Base-by-base conservation (phyloP, 108 stramenopile genomes). In the Bacterosira constricta region DNA sequence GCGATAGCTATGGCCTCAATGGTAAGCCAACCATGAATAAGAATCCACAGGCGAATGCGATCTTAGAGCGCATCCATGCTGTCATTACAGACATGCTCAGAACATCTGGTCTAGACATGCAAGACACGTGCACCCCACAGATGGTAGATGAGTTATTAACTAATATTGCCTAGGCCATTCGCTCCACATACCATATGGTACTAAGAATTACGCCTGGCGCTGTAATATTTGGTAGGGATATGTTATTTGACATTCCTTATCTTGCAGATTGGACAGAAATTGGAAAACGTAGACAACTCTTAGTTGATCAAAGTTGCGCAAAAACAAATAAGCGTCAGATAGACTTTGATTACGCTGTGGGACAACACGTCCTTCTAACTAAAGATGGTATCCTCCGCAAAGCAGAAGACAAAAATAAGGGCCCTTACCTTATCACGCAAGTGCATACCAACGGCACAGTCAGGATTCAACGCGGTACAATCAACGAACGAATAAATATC, bases 361-460 rank as follows among this genome's bases (percentile, higher is more conserved):
- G 78, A 17, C 15, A 73, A 2, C 57, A 79, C 53, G 69, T 66
- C 20, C 45, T 72, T 12, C 17, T 72, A 21, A 36, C 30, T 45
- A 67, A n/a, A n/a, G n/a, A n/a, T n/a, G n/a, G n/a, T n/a, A n/a
- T n/a, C n/a, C n/a, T n/a, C n/a, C n/a, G n/a, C n/a, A n/a, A n/a
- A n/a, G n/a, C n/a, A n/a, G n/a, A n/a, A n/a, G n/a, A n/a, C n/a
- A n/a, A n/a, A n/a, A n/a, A n/a, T n/a, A n/a, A n/a, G n/a, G n/a
- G n/a, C n/a, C n/a, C n/a, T n/a, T n/a, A n/a, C n/a, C n/a, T 30
- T 25, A 30, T 73, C 3, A 70, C 65, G 4, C 20, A 60, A 58
- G 45, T 66, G 15, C 53, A 60, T 79, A 41, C 71, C 10, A 79
- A 70, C 49, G 78, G 78, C 17, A 79, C 65, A 32, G 56, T 77